Percentiles rank a stretch among this genome's conserved stretches.
These are phyloP conservation scores for Holtermannia corniformis DNA, from an alignment of 768 basidiomycete genomes.

Conservation along the genomic window DNA sequence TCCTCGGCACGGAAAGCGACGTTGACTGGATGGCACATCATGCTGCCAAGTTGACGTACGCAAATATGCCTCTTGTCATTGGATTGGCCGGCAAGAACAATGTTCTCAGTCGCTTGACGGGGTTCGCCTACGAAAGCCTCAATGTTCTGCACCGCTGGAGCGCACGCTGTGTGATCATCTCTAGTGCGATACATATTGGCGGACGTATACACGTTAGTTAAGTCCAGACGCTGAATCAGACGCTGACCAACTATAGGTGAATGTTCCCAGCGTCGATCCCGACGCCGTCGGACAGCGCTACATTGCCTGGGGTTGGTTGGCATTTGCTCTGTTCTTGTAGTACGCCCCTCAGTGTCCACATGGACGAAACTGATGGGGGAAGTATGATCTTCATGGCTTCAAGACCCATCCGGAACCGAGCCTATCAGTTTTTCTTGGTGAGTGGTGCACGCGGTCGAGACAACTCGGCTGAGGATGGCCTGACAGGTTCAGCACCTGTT, in stretches of 20 bases:
- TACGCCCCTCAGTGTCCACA: neutral
- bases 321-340: slow-evolving; percentile 10
- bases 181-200: slow-evolving; percentile 10
- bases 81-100: slow-evolving; percentile 14
- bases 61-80: slow-evolving; percentile 13
- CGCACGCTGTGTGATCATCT: slow-evolving; percentile 11
- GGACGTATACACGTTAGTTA: slow-evolving; percentile 6
- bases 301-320: slow-evolving; percentile 13
- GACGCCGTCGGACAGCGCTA: neutral
- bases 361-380: neutral
- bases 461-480: neutral
- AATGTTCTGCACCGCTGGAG: slow-evolving; percentile 12
- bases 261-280: slow-evolving; percentile 3
- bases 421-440: slow-evolving; percentile 10
- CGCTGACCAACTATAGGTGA: neutral
- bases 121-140: slow-evolving; percentile 12
- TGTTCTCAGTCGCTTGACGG: slow-evolving; percentile 5
- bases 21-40: slow-evolving; percentile 14
- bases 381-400: slow-evolving; percentile 12
- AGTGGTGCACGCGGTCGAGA: neutral
- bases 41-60: slow-evolving; percentile 10
- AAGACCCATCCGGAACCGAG: slow-evolving; percentile 5
- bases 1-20: slow-evolving; percentile 8
- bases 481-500: slow-evolving; percentile 5
- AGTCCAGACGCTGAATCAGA: neutral